Percentiles rank a stretch among this genome's conserved stretches.
Conservation (phyloP, 306 rosid species). For the Neltuma alba region DNA sequence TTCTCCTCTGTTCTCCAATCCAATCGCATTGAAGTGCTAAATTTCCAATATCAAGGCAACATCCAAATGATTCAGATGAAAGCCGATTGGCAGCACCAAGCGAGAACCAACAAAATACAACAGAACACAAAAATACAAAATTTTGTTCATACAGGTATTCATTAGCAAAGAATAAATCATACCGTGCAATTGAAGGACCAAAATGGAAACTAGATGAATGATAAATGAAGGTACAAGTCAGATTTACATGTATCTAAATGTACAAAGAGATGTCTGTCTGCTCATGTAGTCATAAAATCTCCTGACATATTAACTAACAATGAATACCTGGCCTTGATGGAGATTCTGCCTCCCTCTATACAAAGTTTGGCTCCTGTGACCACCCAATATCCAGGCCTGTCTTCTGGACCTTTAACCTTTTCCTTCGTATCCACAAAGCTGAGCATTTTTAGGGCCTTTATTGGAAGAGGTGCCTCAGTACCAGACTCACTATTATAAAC, state of each 20-base stretch:
- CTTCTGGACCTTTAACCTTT: conserved; percentile 66
- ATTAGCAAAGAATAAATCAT: not conserved
- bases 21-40: too few relatives aligned
- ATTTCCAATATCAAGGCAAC: not conserved
- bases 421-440: conserved; percentile 54
- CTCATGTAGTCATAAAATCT: conserved; percentile 38
- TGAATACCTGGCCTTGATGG: conserved; percentile 60
- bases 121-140: not conserved
- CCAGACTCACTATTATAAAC: conserved; percentile 50
- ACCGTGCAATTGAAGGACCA: not conserved
- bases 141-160: not conserved
- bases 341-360: conserved; percentile 56
- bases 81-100: not conserved
- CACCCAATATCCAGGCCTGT: conserved; percentile 69
- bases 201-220: not conserved
- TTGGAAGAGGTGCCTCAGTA: conserved; percentile 42
- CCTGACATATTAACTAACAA: conserved; percentile 49
- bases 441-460: conserved; percentile 59
- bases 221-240: not conserved
- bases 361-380: conserved; percentile 72
- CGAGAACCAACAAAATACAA: not conserved
- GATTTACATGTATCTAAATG: not conserved
- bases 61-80: not conserved
- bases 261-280: too few relatives aligned
- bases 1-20: too few relatives aligned